These are phyloP conservation scores for Camelina sativa DNA, from an alignment of 345 rosid species.

Conservation along the genomic window DNA sequence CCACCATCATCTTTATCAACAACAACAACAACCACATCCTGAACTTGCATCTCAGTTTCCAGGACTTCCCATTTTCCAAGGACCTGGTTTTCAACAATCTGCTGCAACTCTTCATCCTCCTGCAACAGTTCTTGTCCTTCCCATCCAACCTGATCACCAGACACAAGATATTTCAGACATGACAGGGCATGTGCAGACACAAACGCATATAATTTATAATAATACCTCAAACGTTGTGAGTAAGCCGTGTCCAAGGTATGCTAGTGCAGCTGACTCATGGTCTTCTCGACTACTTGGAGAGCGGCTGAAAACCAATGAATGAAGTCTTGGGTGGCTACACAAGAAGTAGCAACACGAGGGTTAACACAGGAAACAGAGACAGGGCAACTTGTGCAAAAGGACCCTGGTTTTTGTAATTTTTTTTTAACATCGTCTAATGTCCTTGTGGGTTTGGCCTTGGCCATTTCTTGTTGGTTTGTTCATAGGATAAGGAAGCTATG, in stretches of 20 bases:
- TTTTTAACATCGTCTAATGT: neutral
- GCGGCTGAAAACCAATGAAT: slow-evolving; percentile 40
- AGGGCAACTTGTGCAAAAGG: slow-evolving; percentile 14
- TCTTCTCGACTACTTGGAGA: slow-evolving; percentile 74
- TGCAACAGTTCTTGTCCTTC: slow-evolving; percentile 70
- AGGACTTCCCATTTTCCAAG: slow-evolving; percentile 39
- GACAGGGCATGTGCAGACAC: slow-evolving; percentile 26
- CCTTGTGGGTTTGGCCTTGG: slow-evolving; percentile 17
- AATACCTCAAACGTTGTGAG: slow-evolving; percentile 55
- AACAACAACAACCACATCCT: slow-evolving; percentile 36
- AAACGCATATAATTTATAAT: slow-evolving; percentile 33
- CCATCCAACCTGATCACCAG: slow-evolving; percentile 56
- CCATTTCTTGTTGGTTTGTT: slow-evolving; percentile 21
- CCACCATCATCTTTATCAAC: slow-evolving; percentile 46
- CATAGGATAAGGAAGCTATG: slow-evolving; percentile 25
- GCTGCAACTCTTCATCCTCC: slow-evolving; percentile 49
- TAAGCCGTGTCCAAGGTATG: slow-evolving; percentile 92
- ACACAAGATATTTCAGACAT: slow-evolving; percentile 44
- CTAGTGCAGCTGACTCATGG: slow-evolving; percentile 78
- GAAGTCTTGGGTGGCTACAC: slow-evolving; percentile 14
- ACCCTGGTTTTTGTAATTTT: slow-evolving; percentile 9
- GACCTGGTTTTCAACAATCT: slow-evolving; percentile 43
- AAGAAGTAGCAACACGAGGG: slow-evolving; percentile 26
- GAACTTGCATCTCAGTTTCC: slow-evolving; percentile 46
- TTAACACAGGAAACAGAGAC: slow-evolving; percentile 21